Evolutionary conservation across 306 rosid genomes (phyloP).

Genomic region (Begonia fuchsioides): DNA sequence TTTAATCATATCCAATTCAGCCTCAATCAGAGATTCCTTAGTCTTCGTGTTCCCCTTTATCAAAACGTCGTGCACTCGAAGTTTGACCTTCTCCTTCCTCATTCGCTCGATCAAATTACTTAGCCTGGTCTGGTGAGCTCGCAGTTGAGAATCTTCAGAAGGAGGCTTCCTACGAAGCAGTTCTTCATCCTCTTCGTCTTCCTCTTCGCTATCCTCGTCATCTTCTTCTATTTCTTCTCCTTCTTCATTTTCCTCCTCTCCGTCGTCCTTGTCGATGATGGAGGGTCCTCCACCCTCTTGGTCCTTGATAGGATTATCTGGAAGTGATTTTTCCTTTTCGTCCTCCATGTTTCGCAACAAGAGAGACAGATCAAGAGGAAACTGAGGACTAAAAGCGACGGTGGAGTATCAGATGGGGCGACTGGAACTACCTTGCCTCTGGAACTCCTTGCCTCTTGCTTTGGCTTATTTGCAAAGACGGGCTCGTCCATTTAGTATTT

Average conservation of each 20-base stretch:
- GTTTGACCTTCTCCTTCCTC: slow-evolving; percentile 41
- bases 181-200: slow-evolving; percentile 19
- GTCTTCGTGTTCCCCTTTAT: slow-evolving; percentile 77
- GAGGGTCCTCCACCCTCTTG: slow-evolving; percentile 16
- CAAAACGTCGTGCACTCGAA: slow-evolving; percentile 77
- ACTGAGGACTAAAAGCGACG: slow-evolving; percentile 1
- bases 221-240: slow-evolving; percentile 23
- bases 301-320: slow-evolving; percentile 28
- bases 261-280: slow-evolving; percentile 19
- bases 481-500: not conserved
- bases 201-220: slow-evolving; percentile 13
- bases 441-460: not conserved
- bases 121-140: slow-evolving; percentile 31
- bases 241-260: slow-evolving; percentile 14
- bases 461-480: not conserved
- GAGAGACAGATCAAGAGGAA: slow-evolving; percentile 6
- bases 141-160: slow-evolving; percentile 26
- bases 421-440: not conserved
- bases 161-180: slow-evolving; percentile 14
- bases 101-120: slow-evolving; percentile 45
- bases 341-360: slow-evolving; percentile 37
- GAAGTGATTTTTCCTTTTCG: slow-evolving; percentile 13
- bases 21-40: slow-evolving; percentile 67
- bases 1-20: slow-evolving; percentile 50
- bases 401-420: slow-evolving; percentile 3